A percentile compares a stretch with the other conserved stretches of the same genome.
phyloP scores from a whole-genome alignment of 345 rosid species.

The Citrus mangshanensis region DNA sequence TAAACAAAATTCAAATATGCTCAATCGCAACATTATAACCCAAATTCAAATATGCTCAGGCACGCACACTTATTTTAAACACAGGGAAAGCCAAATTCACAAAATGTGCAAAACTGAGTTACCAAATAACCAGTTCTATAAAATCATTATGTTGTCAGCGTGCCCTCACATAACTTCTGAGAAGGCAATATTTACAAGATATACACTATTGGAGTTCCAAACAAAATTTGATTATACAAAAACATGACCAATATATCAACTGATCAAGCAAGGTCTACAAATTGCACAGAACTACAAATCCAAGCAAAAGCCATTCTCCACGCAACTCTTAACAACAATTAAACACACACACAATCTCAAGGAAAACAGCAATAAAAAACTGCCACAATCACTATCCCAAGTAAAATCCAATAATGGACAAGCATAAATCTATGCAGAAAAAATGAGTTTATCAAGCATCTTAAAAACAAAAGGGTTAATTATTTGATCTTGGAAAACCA shows the following conservation, averaged over 20 bases:
- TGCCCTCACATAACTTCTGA: neutral
- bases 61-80: neutral
- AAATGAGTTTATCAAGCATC: neutral
- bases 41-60: neutral
- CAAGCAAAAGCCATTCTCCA: neutral
- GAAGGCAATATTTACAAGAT: neutral
- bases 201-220: neutral
- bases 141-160: neutral
- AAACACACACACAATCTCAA: neutral
- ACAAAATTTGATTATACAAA: neutral
- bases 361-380: neutral
- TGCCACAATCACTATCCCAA: conserved; percentile 1
- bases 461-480: neutral
- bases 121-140: neutral
- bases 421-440: neutral
- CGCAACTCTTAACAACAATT: neutral
- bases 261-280: neutral
- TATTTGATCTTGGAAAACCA: too few relatives aligned
- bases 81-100: neutral
- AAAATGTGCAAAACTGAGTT: neutral
- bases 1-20: conserved; percentile 6
- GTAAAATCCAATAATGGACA: neutral
- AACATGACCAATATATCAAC: neutral
- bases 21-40: neutral
- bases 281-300: neutral